Conservation (phyloP, 495 filamentous ascomycete species). For the Glutinoglossum americanum region DNA sequence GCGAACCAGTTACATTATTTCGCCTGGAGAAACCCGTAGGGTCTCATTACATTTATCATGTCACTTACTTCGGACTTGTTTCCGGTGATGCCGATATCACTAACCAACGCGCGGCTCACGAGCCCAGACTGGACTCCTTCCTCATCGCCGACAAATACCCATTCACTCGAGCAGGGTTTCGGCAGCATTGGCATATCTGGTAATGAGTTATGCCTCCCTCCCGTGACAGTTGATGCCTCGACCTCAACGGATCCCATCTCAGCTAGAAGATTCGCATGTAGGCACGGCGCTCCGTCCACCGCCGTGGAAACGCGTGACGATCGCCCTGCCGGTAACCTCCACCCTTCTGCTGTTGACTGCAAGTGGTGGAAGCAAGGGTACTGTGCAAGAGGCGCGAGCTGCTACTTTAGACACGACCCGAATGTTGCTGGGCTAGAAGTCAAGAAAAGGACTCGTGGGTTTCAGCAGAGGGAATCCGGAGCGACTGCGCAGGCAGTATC, state of each 20-base stretch:
- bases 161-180: not conserved
- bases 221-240: not conserved
- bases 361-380: not conserved
- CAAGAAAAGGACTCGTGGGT: not conserved
- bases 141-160: not conserved
- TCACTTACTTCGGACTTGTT: not conserved
- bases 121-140: not conserved
- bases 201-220: not conserved
- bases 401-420: not conserved
- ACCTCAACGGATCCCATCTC: not conserved
- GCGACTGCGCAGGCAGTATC: not conserved
- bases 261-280: not conserved
- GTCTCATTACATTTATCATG: not conserved
- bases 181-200: not conserved
- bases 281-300: not conserved
- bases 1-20: not conserved
- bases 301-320: not conserved
- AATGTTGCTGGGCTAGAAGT: not conserved
- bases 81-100: not conserved
- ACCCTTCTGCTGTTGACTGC: not conserved
- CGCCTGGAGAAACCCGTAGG: not conserved
- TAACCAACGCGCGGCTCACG: not conserved
- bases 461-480: not conserved
- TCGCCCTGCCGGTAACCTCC: not conserved
- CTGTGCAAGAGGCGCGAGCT: not conserved